These are phyloP conservation scores for Cryptosporidium andersoni DNA, from an alignment of 169 alveolate species.

Conservation along the genomic window DNA sequence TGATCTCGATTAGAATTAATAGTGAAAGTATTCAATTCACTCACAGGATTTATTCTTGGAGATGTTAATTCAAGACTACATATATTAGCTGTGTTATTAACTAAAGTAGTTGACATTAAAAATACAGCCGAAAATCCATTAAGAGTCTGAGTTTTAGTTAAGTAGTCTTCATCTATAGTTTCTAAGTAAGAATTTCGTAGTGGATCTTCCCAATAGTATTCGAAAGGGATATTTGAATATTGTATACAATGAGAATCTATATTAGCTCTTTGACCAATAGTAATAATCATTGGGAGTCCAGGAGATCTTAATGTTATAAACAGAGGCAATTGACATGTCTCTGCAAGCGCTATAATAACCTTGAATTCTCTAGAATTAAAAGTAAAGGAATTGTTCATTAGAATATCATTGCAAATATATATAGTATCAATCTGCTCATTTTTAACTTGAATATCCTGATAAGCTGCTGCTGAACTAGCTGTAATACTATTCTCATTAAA, in stretches of 20 bases:
- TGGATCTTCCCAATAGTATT: slow-evolving; percentile 46
- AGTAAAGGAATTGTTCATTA: slow-evolving; percentile 20
- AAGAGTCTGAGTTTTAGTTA: slow-evolving; percentile 37
- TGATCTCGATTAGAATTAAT: no score
- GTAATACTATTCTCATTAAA: neutral
- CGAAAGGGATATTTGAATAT: slow-evolving; percentile 28
- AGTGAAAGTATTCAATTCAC: no score
- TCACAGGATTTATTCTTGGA: neutral
- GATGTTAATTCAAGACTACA: slow-evolving; percentile 18
- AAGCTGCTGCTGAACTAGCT: slow-evolving; percentile 18
- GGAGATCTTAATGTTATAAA: slow-evolving; percentile 58
- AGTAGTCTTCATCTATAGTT: slow-evolving; percentile 15
- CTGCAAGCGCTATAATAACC: slow-evolving; percentile 64
- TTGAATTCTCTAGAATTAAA: slow-evolving; percentile 66
- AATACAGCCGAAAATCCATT: slow-evolving; percentile 67
- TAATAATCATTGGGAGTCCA: slow-evolving; percentile 43
- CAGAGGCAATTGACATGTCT: slow-evolving; percentile 59
- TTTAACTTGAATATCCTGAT: slow-evolving; percentile 50
- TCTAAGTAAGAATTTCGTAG: slow-evolving; percentile 26
- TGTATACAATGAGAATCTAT: slow-evolving; percentile 47
- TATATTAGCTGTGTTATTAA: neutral
- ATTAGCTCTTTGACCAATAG: slow-evolving; percentile 71
- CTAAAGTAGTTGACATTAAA: slow-evolving; percentile 7
- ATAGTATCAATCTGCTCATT: slow-evolving; percentile 62
- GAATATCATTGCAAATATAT: slow-evolving; percentile 17